Conservation (phyloP, 2,329 filamentous ascomycete species). For the Stemphylium vesicarium region DNA sequence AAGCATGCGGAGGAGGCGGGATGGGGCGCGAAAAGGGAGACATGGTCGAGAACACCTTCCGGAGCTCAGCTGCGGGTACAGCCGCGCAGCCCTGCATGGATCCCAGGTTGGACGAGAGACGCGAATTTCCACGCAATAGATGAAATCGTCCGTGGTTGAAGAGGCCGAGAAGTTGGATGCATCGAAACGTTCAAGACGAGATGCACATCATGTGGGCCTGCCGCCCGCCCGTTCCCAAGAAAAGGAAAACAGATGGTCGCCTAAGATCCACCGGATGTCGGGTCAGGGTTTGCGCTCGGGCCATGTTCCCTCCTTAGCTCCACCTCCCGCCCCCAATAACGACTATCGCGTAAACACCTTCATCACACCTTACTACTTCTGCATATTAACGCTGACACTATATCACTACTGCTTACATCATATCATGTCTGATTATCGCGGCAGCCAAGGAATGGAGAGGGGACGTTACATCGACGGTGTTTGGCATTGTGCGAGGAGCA, state of each 20-base stretch:
- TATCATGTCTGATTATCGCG: constrained; percentile 23
- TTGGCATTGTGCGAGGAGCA: constrained; percentile 33
- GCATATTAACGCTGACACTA: too few species aligned
- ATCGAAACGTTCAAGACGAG: background rate
- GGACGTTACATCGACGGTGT: constrained; percentile 33
- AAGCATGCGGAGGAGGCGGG: constrained; percentile 25
- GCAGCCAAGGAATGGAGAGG: background rate
- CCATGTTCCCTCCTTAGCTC: background rate
- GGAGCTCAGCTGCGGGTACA: background rate
- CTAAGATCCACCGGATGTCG: background rate
- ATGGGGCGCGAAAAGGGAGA: constrained; percentile 18
- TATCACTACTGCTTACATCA: background rate
- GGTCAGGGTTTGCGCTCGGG: background rate
- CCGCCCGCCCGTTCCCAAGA: constrained; percentile 1
- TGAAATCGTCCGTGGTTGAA: background rate
- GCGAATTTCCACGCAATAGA: background rate
- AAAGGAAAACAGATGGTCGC: background rate
- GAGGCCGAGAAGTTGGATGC: background rate
- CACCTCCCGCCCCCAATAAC: background rate
- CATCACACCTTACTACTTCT: background rate
- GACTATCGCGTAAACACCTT: background rate
- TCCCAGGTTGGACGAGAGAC: background rate
- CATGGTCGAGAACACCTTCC: constrained; percentile 16
- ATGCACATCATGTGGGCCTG: constrained; percentile 4
- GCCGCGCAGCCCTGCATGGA: background rate